Evolutionary conservation across 345 rosid species (phyloP).

Genomic region (Syzygium grande): DNA sequence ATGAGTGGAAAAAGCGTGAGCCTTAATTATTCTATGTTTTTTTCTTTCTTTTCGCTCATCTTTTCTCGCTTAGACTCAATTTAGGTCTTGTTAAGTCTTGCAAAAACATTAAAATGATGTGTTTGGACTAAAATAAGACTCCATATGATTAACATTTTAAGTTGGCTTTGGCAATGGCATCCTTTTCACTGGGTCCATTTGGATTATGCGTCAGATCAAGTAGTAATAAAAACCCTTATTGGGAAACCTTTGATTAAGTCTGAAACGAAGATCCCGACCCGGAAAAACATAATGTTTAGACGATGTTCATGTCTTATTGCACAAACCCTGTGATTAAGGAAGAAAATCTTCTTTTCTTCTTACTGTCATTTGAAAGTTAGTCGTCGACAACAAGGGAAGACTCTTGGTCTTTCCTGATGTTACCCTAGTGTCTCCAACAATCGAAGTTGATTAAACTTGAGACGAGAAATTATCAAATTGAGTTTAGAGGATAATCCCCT

Average conservation of each 20-base stretch:
- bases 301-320: not conserved
- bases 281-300: not conserved
- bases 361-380: not conserved
- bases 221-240: not conserved
- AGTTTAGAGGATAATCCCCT: not conserved
- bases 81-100: not conserved
- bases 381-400: not conserved
- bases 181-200: not conserved
- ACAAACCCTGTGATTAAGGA: not conserved
- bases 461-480: not conserved
- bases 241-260: not conserved
- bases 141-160: not conserved
- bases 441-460: not conserved
- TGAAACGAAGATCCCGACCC: not conserved
- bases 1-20: too few relatives aligned
- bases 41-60: not conserved
- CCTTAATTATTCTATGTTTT: not conserved
- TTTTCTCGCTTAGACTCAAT: not conserved
- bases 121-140: not conserved
- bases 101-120: not conserved
- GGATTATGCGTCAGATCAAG: not conserved
- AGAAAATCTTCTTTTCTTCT: not conserved
- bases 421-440: not conserved
- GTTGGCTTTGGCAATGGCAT: not conserved
- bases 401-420: not conserved